phyloP scores from a whole-genome alignment of 2,329 filamentous ascomycete species.

The Aspergillus japonicus region DNA sequence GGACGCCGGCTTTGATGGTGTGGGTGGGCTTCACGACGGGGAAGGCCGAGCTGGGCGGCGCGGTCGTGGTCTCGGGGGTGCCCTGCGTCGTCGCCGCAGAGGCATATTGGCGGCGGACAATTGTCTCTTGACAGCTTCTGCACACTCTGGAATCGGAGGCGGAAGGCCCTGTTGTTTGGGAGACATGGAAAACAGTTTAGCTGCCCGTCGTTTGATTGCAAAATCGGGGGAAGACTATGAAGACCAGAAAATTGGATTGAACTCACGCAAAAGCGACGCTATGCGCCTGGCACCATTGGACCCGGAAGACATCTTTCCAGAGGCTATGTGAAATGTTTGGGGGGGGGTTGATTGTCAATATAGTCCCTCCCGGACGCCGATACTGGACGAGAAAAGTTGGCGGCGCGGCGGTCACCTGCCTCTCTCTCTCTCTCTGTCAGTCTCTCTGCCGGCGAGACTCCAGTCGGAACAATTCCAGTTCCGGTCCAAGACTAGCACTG shows the following conservation, averaged over 20 bases:
- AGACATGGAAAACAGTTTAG: constrained; percentile 13
- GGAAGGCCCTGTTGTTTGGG: constrained; percentile 31
- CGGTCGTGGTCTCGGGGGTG: constrained; percentile 35
- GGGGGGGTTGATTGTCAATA: constrained; percentile 20
- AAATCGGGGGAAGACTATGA: not conserved
- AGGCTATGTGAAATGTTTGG: not conserved
- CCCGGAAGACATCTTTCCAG: constrained; percentile 39
- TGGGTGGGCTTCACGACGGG: constrained; percentile 39
- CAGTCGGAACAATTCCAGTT: constrained; percentile 24
- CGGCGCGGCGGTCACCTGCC: constrained; percentile 30
- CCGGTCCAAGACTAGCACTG: constrained; percentile 21
- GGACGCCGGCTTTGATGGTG: constrained; percentile 64
- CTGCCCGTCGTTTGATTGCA: constrained; percentile 2
- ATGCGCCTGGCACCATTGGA: constrained; percentile 43
- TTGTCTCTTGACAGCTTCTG: constrained; percentile 45
- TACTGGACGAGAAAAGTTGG: constrained; percentile 40
- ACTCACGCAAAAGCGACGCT: constrained; percentile 41
- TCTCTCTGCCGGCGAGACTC: not conserved
- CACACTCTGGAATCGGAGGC: constrained; percentile 42
- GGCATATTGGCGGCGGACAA: constrained; percentile 41
- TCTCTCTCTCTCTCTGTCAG: constrained; percentile 3
- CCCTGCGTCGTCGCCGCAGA: constrained; percentile 42
- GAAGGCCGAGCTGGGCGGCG: constrained; percentile 21
- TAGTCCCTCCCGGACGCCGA: constrained; percentile 7
- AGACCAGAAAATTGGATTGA: not conserved